phyloP scores from a whole-genome alignment of 2,329 filamentous ascomycete genomes.

The Madurella mycetomatis region DNA sequence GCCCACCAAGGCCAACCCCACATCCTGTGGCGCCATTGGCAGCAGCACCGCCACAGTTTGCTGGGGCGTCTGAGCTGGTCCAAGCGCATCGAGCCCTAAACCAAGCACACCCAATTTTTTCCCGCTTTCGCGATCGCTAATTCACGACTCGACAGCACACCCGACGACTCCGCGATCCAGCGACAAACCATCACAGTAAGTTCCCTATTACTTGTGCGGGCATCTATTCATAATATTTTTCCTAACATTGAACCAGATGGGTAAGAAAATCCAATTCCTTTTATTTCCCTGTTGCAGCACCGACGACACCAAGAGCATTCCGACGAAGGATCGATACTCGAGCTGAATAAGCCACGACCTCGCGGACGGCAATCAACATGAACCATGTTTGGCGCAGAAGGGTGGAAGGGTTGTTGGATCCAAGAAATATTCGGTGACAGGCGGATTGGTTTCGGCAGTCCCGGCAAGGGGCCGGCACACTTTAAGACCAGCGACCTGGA shows the following conservation, averaged over 20 bases:
- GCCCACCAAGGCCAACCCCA: conserved; percentile 3
- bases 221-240: neutral
- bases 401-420: neutral
- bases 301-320: neutral
- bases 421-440: neutral
- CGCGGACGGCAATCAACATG: neutral
- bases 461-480: neutral
- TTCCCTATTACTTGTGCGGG: conserved; percentile 23
- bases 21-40: conserved; percentile 6
- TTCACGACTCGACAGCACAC: conserved; percentile 36
- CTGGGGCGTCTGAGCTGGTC: conserved; percentile 17
- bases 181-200: conserved; percentile 48
- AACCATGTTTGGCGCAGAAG: too few species aligned
- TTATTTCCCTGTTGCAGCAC: conserved; percentile 3
- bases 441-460: neutral
- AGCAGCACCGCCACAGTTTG: conserved; percentile 18
- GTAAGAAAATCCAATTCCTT: conserved; percentile 44
- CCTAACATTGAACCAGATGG: conserved; percentile 46
- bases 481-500: neutral
- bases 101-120: conserved; percentile 28
- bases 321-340: conserved; percentile 3
- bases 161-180: conserved; percentile 34
- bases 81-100: conserved; percentile 27
- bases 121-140: conserved; percentile 24
- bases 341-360: neutral